Conservation (phyloP, 495 filamentous ascomycete species). For the Hypomontagnella submonticulosa region DNA sequence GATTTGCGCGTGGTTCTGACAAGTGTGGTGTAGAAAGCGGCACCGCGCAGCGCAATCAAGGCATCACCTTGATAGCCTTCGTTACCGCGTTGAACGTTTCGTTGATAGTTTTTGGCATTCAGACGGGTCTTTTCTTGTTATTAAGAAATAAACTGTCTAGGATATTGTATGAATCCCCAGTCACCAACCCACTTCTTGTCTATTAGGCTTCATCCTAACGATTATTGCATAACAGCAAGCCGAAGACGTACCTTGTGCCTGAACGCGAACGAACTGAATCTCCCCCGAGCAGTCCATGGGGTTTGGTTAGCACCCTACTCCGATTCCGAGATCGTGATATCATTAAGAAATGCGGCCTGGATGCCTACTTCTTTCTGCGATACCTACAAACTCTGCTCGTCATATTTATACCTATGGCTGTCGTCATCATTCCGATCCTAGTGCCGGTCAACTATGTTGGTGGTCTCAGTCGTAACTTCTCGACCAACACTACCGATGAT, state of each 20-base stretch:
- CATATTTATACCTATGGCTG: conserved; percentile 85
- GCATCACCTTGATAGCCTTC: conserved; percentile 72
- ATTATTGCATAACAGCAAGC: conserved; percentile 65
- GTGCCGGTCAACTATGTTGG: conserved; percentile 82
- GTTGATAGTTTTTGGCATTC: conserved; percentile 78
- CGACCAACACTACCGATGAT: conserved; percentile 51
- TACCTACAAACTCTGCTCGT: conserved; percentile 93
- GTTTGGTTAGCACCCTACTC: conserved; percentile 77
- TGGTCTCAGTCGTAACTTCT: conserved; percentile 70
- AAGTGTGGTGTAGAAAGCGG: conserved; percentile 35
- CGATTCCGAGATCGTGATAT: conserved; percentile 85
- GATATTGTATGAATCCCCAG: conserved; percentile 72
- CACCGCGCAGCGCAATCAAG: conserved; percentile 55
- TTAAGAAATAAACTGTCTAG: conserved; percentile 80
- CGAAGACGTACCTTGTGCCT: conserved; percentile 90
- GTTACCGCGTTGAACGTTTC: conserved; percentile 78
- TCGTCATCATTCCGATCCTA: conserved; percentile 84
- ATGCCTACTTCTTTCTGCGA: conserved; percentile 97
- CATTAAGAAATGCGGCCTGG: conserved; percentile 93
- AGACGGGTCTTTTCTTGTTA: conserved; percentile 79
- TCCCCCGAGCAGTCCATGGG: conserved; percentile 75
- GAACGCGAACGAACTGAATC: conserved; percentile 82
- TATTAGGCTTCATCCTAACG: conserved; percentile 32
- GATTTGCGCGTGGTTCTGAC: conserved; percentile 19
- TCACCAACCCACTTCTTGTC: not conserved